These are phyloP conservation scores for Hapsidospora chrysogenum DNA, from an alignment of 495 filamentous ascomycete genomes.

Conservation along the genomic window DNA sequence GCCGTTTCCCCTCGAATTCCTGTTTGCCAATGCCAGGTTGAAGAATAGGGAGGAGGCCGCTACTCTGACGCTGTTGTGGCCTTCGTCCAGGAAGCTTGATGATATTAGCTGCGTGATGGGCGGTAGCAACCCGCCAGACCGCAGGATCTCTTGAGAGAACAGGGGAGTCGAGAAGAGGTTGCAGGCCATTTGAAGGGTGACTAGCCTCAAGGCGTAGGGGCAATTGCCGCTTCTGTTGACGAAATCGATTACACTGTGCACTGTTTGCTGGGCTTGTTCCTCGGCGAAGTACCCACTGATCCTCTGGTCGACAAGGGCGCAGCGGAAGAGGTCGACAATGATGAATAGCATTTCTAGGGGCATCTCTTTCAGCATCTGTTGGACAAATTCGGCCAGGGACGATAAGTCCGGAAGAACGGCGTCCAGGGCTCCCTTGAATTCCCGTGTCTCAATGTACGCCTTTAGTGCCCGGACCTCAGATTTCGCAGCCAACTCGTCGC, in stretches of 20 bases:
- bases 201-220: slow-evolving; percentile 71
- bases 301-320: slow-evolving; percentile 63
- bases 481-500: slow-evolving; percentile 26
- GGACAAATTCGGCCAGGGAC: slow-evolving; percentile 35
- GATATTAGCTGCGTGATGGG: slow-evolving; percentile 30
- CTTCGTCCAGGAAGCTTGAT: slow-evolving; percentile 35
- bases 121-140: slow-evolving; percentile 16
- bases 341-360: slow-evolving; percentile 52
- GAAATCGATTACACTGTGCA: slow-evolving; percentile 45
- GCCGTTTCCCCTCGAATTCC: slow-evolving; percentile 40
- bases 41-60: slow-evolving; percentile 71
- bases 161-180: slow-evolving; percentile 49
- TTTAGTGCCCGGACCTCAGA: slow-evolving; percentile 39
- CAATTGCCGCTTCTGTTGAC: slow-evolving; percentile 30
- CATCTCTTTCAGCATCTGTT: slow-evolving; percentile 27
- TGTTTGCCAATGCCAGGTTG: slow-evolving; percentile 59
- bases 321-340: slow-evolving; percentile 64
- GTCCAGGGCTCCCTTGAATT: slow-evolving; percentile 35
- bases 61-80: slow-evolving; percentile 41
- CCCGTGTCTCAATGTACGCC: slow-evolving; percentile 43
- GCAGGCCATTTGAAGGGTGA: slow-evolving; percentile 46
- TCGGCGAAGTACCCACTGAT: slow-evolving; percentile 78
- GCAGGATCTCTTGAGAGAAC: slow-evolving; percentile 29
- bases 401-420: slow-evolving; percentile 44
- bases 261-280: slow-evolving; percentile 44